A percentile compares a stretch with the other conserved stretches of the same genome.
phyloP scores from a whole-genome alignment of 78 protist genomes.

The Monocercomonoides exilis region DNA sequence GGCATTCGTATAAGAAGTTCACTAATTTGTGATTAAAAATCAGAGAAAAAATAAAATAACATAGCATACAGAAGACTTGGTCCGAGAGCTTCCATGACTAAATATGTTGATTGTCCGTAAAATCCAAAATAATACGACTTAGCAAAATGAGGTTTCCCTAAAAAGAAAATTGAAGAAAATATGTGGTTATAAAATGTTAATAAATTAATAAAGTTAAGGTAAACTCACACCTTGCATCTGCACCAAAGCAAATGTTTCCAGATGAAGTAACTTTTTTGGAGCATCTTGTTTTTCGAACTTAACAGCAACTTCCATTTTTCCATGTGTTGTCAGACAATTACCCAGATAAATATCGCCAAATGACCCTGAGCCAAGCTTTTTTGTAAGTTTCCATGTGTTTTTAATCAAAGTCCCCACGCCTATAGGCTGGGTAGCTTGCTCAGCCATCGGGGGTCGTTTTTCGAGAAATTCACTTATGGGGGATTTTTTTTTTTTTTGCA shows the following conservation, averaged over 20 bases:
- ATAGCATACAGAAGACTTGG: neutral
- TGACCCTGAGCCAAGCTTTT: neutral
- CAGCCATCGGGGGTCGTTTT: too few relatives aligned
- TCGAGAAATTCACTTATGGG: too few relatives aligned
- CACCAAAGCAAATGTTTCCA: neutral
- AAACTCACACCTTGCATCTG: neutral
- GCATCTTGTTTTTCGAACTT: neutral
- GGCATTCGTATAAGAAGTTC: neutral
- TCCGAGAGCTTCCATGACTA: neutral
- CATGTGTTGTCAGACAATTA: neutral
- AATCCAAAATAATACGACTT: neutral
- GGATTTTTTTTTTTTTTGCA: too few relatives aligned
- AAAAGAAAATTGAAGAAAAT: too few relatives aligned
- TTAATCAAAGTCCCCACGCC: neutral
- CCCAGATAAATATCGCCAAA: neutral
- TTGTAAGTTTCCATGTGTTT: neutral
- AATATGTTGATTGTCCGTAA: neutral
- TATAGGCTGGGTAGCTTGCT: too few relatives aligned
- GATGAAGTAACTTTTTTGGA: neutral
- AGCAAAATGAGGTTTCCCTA: too few relatives aligned
- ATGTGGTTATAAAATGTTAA: neutral
- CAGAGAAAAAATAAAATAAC: neutral
- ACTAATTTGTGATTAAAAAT: neutral
- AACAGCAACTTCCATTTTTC: neutral
- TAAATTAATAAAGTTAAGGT: neutral